phyloP scores from a whole-genome alignment of 2,329 filamentous ascomycete species.

The Microsporum audouinii region DNA sequence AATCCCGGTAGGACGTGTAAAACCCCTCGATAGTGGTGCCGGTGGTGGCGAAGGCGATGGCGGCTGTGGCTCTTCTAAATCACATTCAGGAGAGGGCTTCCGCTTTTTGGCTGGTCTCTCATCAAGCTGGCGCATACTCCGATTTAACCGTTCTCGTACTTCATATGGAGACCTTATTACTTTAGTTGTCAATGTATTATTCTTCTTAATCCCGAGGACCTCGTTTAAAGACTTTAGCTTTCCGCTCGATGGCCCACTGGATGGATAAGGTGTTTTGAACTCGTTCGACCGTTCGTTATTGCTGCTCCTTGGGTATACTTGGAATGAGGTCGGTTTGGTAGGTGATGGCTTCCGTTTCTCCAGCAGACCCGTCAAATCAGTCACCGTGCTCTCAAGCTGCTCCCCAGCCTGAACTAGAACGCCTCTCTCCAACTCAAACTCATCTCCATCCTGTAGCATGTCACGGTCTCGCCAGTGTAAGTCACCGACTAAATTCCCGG shows the following conservation, averaged over 20 bases:
- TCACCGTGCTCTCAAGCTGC: conserved; percentile 57
- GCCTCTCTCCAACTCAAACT: conserved; percentile 64
- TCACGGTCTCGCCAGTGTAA: conserved; percentile 63
- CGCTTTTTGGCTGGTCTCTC: background rate
- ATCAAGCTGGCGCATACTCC: background rate
- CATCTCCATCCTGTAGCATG: conserved; percentile 67
- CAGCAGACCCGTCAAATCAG: conserved; percentile 65
- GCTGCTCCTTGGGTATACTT: conserved; percentile 10
- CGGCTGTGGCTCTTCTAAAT: background rate
- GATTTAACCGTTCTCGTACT: conserved; percentile 14
- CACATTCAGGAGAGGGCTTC: background rate
- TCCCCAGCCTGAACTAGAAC: conserved; percentile 74
- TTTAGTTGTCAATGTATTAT: background rate
- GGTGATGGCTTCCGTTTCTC: conserved; percentile 49
- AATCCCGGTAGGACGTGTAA: background rate
- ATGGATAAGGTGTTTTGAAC: conserved; percentile 18
- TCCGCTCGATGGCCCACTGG: conserved; percentile 26
- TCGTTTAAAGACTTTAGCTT: conserved; percentile 51
- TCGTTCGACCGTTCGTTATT: conserved; percentile 10
- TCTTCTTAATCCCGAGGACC: conserved; percentile 49
- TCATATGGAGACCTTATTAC: conserved; percentile 1
- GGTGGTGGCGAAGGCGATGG: background rate
- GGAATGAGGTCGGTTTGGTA: background rate
- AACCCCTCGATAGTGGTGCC: background rate
- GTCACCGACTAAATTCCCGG: conserved; percentile 71